Base-by-base conservation (phyloP, 805 yeast genomes). In the Candida namnaoensis region DNA sequence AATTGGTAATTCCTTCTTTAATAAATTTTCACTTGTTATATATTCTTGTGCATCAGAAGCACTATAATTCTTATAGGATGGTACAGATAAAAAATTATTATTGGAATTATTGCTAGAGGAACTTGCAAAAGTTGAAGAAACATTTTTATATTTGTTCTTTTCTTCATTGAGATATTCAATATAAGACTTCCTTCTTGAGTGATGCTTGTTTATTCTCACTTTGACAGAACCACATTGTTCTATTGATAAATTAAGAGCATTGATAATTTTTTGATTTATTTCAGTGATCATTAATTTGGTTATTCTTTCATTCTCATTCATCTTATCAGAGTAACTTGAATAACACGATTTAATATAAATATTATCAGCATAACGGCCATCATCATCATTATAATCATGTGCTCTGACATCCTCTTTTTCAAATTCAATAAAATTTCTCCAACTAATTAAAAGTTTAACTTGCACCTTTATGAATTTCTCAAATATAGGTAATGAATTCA, bases 141-240 rank as follows among this genome's bases (percentile, higher is more conserved):
- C 14, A 11, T 14, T 25, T 27, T 38, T 15, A 5, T 26, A 19
- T 7, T 25, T 12, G 4, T n/a, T 14, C 24, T 45, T 44, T 37
- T 39, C 44, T n/a, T 43, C 32, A 15, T 42, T 45, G 13, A 43
- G 24, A 32, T 48, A 50, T 10, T 26, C 40, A 2, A 62, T 44
- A 41, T 64, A 66, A 14, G 66, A 67, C 19, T 54, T 60, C 45
- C 62, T 61, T 36, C 61, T 46, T 1, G 51, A 40, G 28, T 56
- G 54, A 23, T 64, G 57, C 41, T 57, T 65, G 44, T 55, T 57
- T 15, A 65, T 47, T 25, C 51, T 52, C 2, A 40, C 33, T 38
- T 48, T 51, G 1, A 60, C 58, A 7, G 44, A 37, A 1, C 51
- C 43, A 41, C 64, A 62, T 14, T 44, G 41, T 11, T 54, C 52